These are phyloP conservation scores for Akanthomyces lecanii DNA, from an alignment of 2,329 filamentous ascomycete species.

Conservation along the genomic window DNA sequence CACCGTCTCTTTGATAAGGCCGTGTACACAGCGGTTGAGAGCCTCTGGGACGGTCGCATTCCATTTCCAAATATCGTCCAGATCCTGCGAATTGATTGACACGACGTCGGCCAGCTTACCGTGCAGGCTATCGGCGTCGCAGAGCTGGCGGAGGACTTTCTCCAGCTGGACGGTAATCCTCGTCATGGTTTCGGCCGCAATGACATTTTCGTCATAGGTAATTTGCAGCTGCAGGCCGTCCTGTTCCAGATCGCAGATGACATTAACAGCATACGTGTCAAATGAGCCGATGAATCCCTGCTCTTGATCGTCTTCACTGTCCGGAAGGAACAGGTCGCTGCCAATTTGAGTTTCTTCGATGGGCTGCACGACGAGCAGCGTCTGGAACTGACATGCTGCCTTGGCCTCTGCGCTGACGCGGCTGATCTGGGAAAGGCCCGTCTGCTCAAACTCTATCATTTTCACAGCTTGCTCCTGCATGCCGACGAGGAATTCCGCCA, in stretches of 20 bases:
- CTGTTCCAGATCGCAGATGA: conserved; percentile 6
- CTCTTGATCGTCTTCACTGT: background rate
- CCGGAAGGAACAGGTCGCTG: conserved; percentile 3
- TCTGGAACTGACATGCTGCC: conserved; percentile 22
- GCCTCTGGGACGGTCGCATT: conserved; percentile 7
- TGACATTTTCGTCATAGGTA: background rate
- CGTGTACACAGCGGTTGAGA: conserved; percentile 3
- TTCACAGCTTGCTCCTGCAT: conserved; percentile 19
- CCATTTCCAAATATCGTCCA: conserved; percentile 11
- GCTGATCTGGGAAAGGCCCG: conserved; percentile 16
- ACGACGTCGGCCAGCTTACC: background rate
- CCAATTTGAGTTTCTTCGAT: conserved; percentile 5
- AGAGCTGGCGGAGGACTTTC: conserved; percentile 15
- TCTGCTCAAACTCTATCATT: conserved; percentile 18
- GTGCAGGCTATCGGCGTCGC: conserved; percentile 5
- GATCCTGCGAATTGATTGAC: background rate
- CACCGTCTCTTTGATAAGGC: background rate
- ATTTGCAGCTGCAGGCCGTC: conserved; percentile 8
- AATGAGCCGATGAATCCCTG: background rate
- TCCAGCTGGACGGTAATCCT: conserved; percentile 4
- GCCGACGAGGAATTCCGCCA: conserved; percentile 18
- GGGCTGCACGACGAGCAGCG: conserved; percentile 20
- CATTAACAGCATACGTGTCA: conserved; percentile 7
- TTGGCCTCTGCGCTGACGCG: conserved; percentile 17
- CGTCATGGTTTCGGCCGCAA: background rate